phyloP scores from a whole-genome alignment of 192 early-diverging fungal genomes.

The Coemansia sp. region DNA sequence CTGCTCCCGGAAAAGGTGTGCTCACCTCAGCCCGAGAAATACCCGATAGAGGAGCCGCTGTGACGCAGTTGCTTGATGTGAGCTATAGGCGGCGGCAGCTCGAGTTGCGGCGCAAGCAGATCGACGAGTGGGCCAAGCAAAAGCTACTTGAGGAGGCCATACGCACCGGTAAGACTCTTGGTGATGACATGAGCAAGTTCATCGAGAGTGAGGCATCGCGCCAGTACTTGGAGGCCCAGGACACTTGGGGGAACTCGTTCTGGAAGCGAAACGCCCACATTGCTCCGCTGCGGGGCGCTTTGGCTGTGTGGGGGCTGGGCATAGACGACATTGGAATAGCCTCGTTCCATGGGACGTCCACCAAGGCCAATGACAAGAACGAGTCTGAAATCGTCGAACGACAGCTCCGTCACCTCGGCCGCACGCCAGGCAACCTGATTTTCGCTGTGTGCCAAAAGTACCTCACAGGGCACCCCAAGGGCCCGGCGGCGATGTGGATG shows the following conservation, averaged over 20 bases:
- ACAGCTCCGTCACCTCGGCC: slow-evolving; percentile 85
- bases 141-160: slow-evolving; percentile 33
- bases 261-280: slow-evolving; percentile 71
- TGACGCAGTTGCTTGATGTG: slow-evolving; percentile 63
- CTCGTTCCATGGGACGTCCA: slow-evolving; percentile 95
- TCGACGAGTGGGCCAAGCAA: slow-evolving; percentile 11
- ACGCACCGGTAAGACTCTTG: slow-evolving; percentile 53
- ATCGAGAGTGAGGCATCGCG: slow-evolving; percentile 60
- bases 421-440: slow-evolving; percentile 76
- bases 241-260: slow-evolving; percentile 84
- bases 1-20: slow-evolving; percentile 94
- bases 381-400: slow-evolving; percentile 84
- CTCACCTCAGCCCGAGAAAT: slow-evolving; percentile 85
- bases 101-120: slow-evolving; percentile 22
- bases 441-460: slow-evolving; percentile 90
- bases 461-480: slow-evolving; percentile 95
- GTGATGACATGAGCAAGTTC: slow-evolving; percentile 35
- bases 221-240: slow-evolving; percentile 75
- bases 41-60: slow-evolving; percentile 28
- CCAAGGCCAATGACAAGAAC: slow-evolving; percentile 95
- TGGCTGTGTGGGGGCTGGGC: slow-evolving; percentile 85
- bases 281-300: slow-evolving; percentile 82
- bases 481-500: slow-evolving; percentile 96
- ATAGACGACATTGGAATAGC: slow-evolving; percentile 91
- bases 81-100: slow-evolving; percentile 83